phyloP scores from a whole-genome alignment of 768 basidiomycete genomes.

The Mycena rosella region DNA sequence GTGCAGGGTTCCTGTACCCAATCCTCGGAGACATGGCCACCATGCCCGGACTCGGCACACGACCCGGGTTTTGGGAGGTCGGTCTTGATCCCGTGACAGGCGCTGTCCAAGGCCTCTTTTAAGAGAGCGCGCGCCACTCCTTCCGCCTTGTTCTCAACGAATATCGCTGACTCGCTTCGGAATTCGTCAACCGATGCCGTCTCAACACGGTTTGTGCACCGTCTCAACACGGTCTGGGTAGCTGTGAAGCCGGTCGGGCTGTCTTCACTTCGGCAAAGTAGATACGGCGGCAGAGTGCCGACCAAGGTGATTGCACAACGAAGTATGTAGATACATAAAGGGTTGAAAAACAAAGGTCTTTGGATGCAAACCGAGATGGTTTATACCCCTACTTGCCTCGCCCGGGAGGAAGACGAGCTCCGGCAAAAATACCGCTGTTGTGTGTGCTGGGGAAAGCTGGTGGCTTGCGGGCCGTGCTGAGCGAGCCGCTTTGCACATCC shows the following conservation, averaged over 20 bases:
- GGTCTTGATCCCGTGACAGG: conserved; percentile 85
- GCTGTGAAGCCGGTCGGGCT: conserved; percentile 26
- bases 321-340: conserved; percentile 18
- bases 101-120: conserved; percentile 90
- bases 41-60: conserved; percentile 95
- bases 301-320: conserved; percentile 13
- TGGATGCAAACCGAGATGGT: neutral
- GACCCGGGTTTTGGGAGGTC: conserved; percentile 95
- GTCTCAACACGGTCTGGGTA: conserved; percentile 31
- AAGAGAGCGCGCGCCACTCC: conserved; percentile 38
- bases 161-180: conserved; percentile 29
- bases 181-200: conserved; percentile 29
- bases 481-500: conserved; percentile 68
- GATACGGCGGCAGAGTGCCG: neutral
- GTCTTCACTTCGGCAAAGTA: neutral
- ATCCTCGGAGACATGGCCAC: conserved; percentile 98
- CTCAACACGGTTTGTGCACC: conserved; percentile 34
- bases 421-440: conserved; percentile 19
- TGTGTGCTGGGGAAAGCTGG: neutral
- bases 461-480: conserved; percentile 39
- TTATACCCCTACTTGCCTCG: conserved; percentile 20
- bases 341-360: neutral
- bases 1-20: conserved; percentile 96
- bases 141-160: conserved; percentile 41
- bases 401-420: conserved; percentile 30